Base-by-base conservation (phyloP, 148 eudicot species). In the Drosera capensis region DNA sequence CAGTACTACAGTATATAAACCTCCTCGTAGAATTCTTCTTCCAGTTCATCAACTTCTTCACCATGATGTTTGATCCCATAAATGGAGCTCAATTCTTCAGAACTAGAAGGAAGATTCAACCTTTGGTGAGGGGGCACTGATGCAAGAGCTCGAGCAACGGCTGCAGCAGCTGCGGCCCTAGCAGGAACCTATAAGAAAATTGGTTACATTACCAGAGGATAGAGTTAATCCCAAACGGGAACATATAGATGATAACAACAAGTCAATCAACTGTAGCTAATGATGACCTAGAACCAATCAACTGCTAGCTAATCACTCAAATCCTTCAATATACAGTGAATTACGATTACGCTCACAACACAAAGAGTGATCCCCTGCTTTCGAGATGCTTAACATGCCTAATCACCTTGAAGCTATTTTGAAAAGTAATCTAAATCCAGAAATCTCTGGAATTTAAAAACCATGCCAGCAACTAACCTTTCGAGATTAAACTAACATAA, bases 161-260 rank as follows among this genome's bases (percentile, higher is more conserved):
- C 84, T 46, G 97, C 97, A 9, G 97, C 97, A 19, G 97, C 97
- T 18, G 80, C 97, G 30, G 95, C 97, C 58, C 95, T 75, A 30
- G 75, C 94, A 56, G 97, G 97, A 63, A 88, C 95, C 97, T 88
- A 55, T 35, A 36, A 43, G 23, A 25, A 42, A 56, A 35, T 14
- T 46, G 8, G 19, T 3, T 41, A 41, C 3, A 48, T 13, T 21
- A 14, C 2, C 20, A 34, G 14, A 48, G 19, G 20, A 1, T 14
- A 48, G 15, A 34, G 18, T 9, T 34, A 15, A 34, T 5, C 2
- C n/a, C 38, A 34, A 5, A 34, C n/a, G n/a, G 38, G 38, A 4
- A 21, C 15, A 28, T 17, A 9, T 15, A 48, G 21, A 34, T 24
- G n/a, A 34, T 15, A 34, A 34, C 3, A 34, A 11, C 6, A 13